A percentile compares a stretch with the other conserved stretches of the same genome.
phyloP scores from a whole-genome alignment of 2,329 filamentous ascomycete genomes.

The Cadophora gregata region DNA sequence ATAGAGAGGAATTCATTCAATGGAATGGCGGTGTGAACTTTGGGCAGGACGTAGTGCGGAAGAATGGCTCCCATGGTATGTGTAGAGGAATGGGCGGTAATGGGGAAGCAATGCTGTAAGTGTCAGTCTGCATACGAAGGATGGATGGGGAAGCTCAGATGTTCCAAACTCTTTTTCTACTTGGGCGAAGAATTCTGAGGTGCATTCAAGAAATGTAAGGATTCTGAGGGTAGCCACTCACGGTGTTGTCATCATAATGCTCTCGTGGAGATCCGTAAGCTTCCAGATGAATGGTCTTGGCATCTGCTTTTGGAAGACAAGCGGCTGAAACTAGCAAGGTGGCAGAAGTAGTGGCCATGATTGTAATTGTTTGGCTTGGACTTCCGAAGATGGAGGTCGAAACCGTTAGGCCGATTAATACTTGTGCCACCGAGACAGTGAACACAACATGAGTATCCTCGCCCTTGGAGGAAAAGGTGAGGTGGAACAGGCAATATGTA shows the following conservation, averaged over 20 bases:
- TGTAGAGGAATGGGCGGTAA: not conserved
- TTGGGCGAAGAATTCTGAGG: no score
- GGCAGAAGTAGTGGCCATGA: not conserved
- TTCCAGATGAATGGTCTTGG: not conserved
- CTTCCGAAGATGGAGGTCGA: not conserved
- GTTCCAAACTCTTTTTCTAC: no score
- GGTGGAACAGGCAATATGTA: not conserved
- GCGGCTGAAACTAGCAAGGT: not conserved
- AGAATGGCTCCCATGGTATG: slow-evolving; percentile 23
- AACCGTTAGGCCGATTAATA: no score
- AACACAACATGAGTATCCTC: not conserved
- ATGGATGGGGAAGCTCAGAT: no score
- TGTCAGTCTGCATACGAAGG: not conserved
- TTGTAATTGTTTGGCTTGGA: not conserved
- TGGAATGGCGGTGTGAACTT: slow-evolving; percentile 21
- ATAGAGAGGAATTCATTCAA: slow-evolving; percentile 4
- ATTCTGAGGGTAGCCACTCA: not conserved
- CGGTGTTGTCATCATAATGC: not conserved
- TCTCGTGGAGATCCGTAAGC: not conserved
- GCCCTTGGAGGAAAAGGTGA: not conserved
- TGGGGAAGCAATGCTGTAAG: not conserved
- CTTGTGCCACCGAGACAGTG: not conserved
- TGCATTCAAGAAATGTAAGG: no score
- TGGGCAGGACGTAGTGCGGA: slow-evolving; percentile 18
- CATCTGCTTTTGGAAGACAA: not conserved